Conservation (phyloP, 352 stramenopile species). For the Aphanomyces astaci region DNA sequence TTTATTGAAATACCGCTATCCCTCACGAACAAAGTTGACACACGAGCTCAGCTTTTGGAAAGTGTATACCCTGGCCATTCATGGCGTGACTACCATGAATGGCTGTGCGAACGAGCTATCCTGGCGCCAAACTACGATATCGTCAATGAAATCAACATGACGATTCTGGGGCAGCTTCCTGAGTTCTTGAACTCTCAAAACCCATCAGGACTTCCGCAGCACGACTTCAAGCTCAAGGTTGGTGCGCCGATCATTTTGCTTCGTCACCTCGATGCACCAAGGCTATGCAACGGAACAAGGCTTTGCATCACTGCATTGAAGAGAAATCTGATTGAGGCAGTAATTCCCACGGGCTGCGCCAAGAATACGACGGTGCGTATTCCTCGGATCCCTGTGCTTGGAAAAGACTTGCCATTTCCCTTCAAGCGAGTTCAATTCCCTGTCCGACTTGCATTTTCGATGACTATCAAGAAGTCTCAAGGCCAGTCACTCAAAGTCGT, state of each 20-base stretch:
- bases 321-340: slow-evolving; percentile 12
- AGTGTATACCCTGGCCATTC: neutral
- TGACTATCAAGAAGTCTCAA: slow-evolving; percentile 31
- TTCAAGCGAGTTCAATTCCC: slow-evolving; percentile 28
- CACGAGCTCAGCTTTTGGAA: neutral
- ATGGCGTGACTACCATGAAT: neutral
- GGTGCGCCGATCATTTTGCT: slow-evolving; percentile 23
- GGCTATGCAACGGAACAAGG: slow-evolving; percentile 26
- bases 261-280: slow-evolving; percentile 20
- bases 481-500: slow-evolving; percentile 24
- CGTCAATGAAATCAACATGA: neutral
- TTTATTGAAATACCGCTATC: neutral
- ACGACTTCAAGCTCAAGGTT: slow-evolving; percentile 25
- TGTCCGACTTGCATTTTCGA: slow-evolving; percentile 25
- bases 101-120: neutral
- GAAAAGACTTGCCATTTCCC: slow-evolving; percentile 16
- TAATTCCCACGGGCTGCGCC: slow-evolving; percentile 9
- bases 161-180: slow-evolving; percentile 1
- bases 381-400: slow-evolving; percentile 25
- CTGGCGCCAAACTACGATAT: neutral
- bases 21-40: neutral
- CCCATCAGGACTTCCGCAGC: slow-evolving; percentile 21
- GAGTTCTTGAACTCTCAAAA: slow-evolving; percentile 25
- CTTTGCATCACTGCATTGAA: slow-evolving; percentile 20
- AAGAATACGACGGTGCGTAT: slow-evolving; percentile 12